Percentiles rank a stretch among this genome's conserved stretches.
These are phyloP conservation scores for Beta vulgaris DNA, from an alignment of 148 eudicot genomes.

Conservation along the genomic window DNA sequence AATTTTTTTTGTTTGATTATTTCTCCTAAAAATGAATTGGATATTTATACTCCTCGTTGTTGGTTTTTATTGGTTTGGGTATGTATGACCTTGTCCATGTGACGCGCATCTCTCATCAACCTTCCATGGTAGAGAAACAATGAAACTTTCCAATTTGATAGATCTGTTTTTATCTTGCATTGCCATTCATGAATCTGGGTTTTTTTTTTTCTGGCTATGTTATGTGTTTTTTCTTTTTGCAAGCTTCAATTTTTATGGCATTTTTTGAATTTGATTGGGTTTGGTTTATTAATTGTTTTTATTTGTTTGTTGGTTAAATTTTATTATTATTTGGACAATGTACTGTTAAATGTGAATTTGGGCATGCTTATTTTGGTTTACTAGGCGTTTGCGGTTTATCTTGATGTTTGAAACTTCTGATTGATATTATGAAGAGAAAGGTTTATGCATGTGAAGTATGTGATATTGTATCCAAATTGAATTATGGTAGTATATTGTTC, in stretches of 20 bases:
- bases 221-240: slow-evolving; percentile 3
- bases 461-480: slow-evolving; percentile 8
- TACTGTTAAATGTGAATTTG: slow-evolving; percentile 7
- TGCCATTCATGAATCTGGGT: slow-evolving; percentile 18
- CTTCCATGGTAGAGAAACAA: no score
- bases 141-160: no score
- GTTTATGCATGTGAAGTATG: slow-evolving; percentile 24
- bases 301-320: not conserved
- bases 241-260: not conserved
- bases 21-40: no score
- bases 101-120: no score
- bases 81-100: no score
- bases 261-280: slow-evolving; percentile 3
- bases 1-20: no score
- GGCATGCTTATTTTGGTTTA: slow-evolving; percentile 7
- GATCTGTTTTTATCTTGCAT: no score
- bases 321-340: slow-evolving; percentile 20
- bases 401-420: not conserved
- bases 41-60: no score
- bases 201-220: not conserved
- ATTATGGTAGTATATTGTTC: not conserved
- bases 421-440: slow-evolving; percentile 13
- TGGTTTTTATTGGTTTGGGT: no score
- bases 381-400: not conserved
- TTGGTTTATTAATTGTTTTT: slow-evolving; percentile 3